These are phyloP conservation scores for Alloascoidea africana DNA, from an alignment of 805 yeast genomes.

Conservation along the genomic window DNA sequence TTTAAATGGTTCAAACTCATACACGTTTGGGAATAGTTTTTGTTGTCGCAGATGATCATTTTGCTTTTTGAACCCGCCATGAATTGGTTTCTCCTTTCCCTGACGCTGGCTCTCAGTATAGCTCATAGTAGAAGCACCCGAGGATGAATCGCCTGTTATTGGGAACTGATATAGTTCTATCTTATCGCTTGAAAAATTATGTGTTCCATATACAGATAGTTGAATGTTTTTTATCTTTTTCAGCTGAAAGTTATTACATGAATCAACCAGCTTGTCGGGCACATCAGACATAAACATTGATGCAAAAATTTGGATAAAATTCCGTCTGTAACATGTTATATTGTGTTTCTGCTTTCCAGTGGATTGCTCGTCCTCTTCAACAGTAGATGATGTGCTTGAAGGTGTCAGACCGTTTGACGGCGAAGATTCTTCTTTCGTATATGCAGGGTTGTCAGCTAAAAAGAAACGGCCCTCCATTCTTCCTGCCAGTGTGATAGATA, in stretches of 20 bases:
- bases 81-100: too few species aligned
- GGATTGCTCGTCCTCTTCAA: too few species aligned
- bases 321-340: slow-evolving; percentile 1
- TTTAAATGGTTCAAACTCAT: neutral
- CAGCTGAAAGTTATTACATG: neutral
- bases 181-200: neutral
- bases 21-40: neutral
- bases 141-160: neutral
- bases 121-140: too few species aligned
- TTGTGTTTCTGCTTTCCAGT: too few species aligned
- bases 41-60: neutral
- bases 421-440: too few species aligned
- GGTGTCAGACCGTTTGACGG: too few species aligned
- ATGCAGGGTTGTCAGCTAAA: neutral
- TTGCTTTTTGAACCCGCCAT: neutral
- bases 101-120: too few species aligned
- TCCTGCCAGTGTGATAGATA: neutral
- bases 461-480: neutral
- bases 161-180: neutral
- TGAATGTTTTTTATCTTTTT: neutral
- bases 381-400: too few species aligned
- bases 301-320: neutral
- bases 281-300: neutral
- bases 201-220: neutral
- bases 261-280: neutral